phyloP scores from a whole-genome alignment of 768 basidiomycete species.

The Atractiella rhizophila region DNA sequence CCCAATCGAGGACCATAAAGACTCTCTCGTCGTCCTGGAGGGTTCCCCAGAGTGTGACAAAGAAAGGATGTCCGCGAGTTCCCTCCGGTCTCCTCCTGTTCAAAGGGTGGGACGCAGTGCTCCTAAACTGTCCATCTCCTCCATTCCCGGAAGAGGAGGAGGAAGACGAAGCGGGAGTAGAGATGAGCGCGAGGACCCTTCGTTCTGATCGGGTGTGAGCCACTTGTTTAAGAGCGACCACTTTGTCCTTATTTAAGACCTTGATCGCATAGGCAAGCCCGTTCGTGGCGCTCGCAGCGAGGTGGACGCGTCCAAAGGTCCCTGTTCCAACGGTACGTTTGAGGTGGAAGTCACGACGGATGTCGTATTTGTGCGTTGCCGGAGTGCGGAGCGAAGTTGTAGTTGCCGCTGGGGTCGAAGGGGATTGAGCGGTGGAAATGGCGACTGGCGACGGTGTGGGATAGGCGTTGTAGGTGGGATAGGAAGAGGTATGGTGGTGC shows the following conservation, averaged over 20 bases:
- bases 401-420: too few species aligned
- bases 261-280: slow-evolving; percentile 53
- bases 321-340: slow-evolving; percentile 42
- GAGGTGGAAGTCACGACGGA: slow-evolving; percentile 18
- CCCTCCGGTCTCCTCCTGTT: too few species aligned
- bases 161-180: too few species aligned
- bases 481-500: too few species aligned
- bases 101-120: too few species aligned
- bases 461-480: too few species aligned
- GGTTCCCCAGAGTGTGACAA: slow-evolving; percentile 78
- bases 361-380: too few species aligned
- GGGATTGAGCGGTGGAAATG: too few species aligned
- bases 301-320: slow-evolving; percentile 78
- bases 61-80: slow-evolving; percentile 81
- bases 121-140: too few species aligned
- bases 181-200: slow-evolving; percentile 71
- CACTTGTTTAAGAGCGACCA: slow-evolving; percentile 54
- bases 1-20: slow-evolving; percentile 60
- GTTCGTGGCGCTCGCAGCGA: slow-evolving; percentile 38
- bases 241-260: slow-evolving; percentile 21
- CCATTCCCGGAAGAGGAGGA: too few species aligned
- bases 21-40: slow-evolving; percentile 90
- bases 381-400: too few species aligned
- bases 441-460: too few species aligned
- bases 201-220: slow-evolving; percentile 96